Evolutionary conservation across 202 grass and related monocot species (phyloP), one percentile per base, ranked within the genome.

Genomic region (Zoysia matrella): DNA sequence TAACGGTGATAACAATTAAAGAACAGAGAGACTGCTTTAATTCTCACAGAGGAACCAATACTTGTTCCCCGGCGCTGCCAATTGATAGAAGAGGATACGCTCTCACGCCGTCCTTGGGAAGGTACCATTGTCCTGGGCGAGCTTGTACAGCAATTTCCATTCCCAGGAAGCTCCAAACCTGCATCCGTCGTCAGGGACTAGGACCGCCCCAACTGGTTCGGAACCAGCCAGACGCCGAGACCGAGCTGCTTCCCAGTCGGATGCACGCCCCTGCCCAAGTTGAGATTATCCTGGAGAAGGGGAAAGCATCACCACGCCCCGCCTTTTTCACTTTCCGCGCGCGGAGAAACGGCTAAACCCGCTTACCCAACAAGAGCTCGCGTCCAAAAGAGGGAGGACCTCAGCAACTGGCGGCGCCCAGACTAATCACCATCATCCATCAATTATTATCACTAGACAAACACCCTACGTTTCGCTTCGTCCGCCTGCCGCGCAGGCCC

Each of bases 61-160:
- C n/a, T 61, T 71, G 44, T 8, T 89, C 12, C 56, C 53, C 60
- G 78, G 5, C 54, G 53, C 89, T 64, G 51, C 53, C 66, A 89
- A 3, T 72, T 88, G 70, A 58, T 73, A 58, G 48, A 98, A 98
- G 16, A 98, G 73, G 61, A 52, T 85, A 41, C 95, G 14, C 44
- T 71, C 79, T 84, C n/a, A 64, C 72, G 11, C 44, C 60, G 15
- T 88, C 90, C 84, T 91, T 94, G 3, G 58, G 82, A 1, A 98
- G 84, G 9, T 84, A 77, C 8, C 92, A 88, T 53, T 94, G 81
- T 94, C 90, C 81, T 94, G 88, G 58, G 60, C 82, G 49, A 97
- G 65, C 1, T 9, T 54, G 84, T 94, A 94, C 45, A 97, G 53
- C 5, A 93, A 4, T 70, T 75, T 76, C 92, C 95, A 94, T 79